These are phyloP conservation scores for Podaxis pistillaris DNA, from an alignment of 768 basidiomycete species.

Conservation along the genomic window DNA sequence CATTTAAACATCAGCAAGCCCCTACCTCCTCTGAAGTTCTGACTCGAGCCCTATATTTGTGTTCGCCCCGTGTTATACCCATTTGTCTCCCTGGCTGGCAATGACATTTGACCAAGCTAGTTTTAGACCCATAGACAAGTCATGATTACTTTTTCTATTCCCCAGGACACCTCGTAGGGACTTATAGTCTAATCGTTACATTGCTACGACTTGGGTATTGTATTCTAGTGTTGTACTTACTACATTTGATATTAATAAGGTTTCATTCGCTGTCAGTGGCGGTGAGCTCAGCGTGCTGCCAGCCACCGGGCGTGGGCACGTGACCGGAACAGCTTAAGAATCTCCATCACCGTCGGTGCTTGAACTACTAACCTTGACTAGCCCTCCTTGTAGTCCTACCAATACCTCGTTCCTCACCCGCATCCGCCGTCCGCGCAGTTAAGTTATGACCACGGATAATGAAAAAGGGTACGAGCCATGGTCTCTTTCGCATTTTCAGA, in stretches of 20 bases:
- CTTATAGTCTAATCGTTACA: background rate
- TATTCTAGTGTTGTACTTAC: background rate
- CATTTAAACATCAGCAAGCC: constrained; percentile 24
- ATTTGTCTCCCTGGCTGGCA: background rate
- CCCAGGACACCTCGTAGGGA: too few relatives aligned
- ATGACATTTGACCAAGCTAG: background rate
- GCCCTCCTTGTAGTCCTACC: background rate
- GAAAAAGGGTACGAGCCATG: constrained; percentile 10
- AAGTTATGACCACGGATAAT: constrained; percentile 16
- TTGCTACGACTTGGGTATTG: background rate
- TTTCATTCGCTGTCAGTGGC: background rate
- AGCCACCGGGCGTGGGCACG: background rate
- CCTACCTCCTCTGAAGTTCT: constrained; percentile 17
- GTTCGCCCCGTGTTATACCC: background rate
- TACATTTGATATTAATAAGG: background rate
- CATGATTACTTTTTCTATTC: background rate
- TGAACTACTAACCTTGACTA: constrained; percentile 1
- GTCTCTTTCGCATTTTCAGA: background rate
- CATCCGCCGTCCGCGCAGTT: background rate
- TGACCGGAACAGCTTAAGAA: background rate
- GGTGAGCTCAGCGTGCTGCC: background rate
- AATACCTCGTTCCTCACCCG: background rate
- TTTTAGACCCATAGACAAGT: background rate
- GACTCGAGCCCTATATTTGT: constrained; percentile 5
- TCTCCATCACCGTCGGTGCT: background rate